Evolutionary conservation across 495 filamentous ascomycete species (phyloP), one percentile per base, ranked within the genome.

Genomic region (Neurospora sp.): DNA sequence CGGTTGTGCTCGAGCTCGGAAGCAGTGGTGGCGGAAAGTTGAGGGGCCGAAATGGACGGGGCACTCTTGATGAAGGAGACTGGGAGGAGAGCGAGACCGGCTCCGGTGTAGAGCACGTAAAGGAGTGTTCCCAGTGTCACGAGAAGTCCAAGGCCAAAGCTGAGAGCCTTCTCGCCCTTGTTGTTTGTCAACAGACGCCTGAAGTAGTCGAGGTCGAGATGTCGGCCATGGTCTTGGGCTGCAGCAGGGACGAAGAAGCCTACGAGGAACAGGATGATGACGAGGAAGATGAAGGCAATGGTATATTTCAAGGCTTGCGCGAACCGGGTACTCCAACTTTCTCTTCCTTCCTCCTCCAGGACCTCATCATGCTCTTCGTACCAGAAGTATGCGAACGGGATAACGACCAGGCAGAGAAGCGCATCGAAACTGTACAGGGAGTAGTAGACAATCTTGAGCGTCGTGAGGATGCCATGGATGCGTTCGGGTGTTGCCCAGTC

Each of bases 381-480:
- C 89, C 90, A 97, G 82, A 99, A 99, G 82, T 98, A 99, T 14
- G 94, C 90, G 79, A 99, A 99, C 2, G 96, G 96, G 22, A 97
- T 90, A 22, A 97, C 89, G 41, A 99, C 78, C 44, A 99, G 85
- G 79, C 96, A 98, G 16, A 99, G 90, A 3, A 97, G 80, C 2
- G 94, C 94, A 81, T 99, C 96, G 73, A 97, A 81, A 39, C 91
- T 95, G 82, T 98, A 99, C 1, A 98, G 86, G 0, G 89, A 86
- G 81, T 98, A 99, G 81, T 98, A 99, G 69, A 97, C 90, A 72
- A 96, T 88, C 77, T 92, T 92, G 53, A 99, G 84, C 1, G 92
- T 92, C 39, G 88, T 85, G 5, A 92, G 83, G 68, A 98, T 97
- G 71, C 85, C 85, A 72, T 92, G 86, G 70, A 99, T 89, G 22